phyloP scores from a whole-genome alignment of 257 asterid genomes.

The Cruciata laevipes region DNA sequence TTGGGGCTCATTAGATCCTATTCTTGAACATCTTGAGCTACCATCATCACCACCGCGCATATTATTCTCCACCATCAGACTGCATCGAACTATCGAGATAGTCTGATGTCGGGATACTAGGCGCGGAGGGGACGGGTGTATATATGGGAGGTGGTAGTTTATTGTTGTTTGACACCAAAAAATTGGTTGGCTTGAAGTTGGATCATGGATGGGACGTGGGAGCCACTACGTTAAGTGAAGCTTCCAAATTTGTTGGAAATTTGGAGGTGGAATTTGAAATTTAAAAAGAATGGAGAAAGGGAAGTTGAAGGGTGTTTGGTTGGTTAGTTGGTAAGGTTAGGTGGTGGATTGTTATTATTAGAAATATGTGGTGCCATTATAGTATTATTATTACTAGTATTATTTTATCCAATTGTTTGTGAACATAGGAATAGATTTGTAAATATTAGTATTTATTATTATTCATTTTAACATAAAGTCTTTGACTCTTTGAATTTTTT shows the following conservation, averaged over 20 bases:
- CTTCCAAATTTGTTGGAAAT: not conserved
- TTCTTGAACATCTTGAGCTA: slow-evolving; percentile 10
- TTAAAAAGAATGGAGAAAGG: not conserved
- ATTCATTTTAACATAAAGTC: not conserved
- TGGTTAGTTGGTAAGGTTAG: slow-evolving; percentile 12
- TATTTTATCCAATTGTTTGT: slow-evolving; percentile 6
- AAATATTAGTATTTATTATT: slow-evolving; percentile 6
- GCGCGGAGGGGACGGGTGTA: slow-evolving; percentile 15
- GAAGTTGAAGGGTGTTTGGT: slow-evolving; percentile 7
- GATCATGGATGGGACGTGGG: slow-evolving; percentile 12
- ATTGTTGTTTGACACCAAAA: slow-evolving; percentile 28
- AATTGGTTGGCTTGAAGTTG: slow-evolving; percentile 20
- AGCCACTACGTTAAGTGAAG: slow-evolving; percentile 14
- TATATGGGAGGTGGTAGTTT: slow-evolving; percentile 7
- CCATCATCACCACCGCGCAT: not conserved
- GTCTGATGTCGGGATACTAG: too few species aligned
- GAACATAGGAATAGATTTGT: slow-evolving; percentile 18
- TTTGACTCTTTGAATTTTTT: not conserved
- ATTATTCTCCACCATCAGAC: not conserved
- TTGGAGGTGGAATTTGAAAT: slow-evolving; percentile 12
- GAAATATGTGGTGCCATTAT: slow-evolving; percentile 3
- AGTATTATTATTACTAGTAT: not conserved
- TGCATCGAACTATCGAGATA: not conserved
- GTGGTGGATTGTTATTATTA: not conserved
- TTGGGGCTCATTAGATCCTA: slow-evolving; percentile 64